Conservation (phyloP, 1,284 basidiomycete genomes). For the Naganishia cerealis region DNA sequence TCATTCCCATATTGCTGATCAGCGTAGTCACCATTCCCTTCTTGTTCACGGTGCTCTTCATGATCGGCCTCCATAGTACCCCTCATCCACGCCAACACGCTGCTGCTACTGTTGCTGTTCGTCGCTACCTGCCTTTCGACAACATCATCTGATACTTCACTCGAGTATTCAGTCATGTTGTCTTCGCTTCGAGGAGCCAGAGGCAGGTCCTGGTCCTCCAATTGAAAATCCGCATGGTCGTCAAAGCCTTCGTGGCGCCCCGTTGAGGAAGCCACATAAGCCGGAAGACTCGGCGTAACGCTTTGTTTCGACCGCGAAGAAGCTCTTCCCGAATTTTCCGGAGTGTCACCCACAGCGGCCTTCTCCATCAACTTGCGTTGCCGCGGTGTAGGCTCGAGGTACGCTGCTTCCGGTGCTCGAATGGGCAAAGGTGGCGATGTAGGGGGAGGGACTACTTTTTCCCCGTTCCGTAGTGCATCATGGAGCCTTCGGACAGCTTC, state of each 20-base stretch:
- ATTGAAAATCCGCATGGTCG: slow-evolving; percentile 27
- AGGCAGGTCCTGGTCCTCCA: slow-evolving; percentile 30
- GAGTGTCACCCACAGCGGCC: slow-evolving; percentile 5
- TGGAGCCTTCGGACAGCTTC: slow-evolving; percentile 22
- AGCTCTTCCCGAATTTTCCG: not conserved
- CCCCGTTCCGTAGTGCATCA: slow-evolving; percentile 21
- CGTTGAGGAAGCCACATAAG: slow-evolving; percentile 18
- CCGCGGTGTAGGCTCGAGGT: slow-evolving; percentile 25
- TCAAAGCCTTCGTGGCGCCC: slow-evolving; percentile 15
- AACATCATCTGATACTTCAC: slow-evolving; percentile 26
- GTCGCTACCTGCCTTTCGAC: slow-evolving; percentile 26
- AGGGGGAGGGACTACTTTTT: slow-evolving; percentile 28
- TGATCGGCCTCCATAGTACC: slow-evolving; percentile 9
- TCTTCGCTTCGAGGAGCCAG: slow-evolving; percentile 31
- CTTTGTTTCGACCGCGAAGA: slow-evolving; percentile 16
- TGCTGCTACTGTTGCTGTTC: slow-evolving; percentile 3
- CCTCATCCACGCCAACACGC: slow-evolving; percentile 21
- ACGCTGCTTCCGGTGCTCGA: slow-evolving; percentile 24
- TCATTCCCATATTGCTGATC: slow-evolving; percentile 21
- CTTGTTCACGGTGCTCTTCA: slow-evolving; percentile 9
- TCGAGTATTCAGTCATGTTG: slow-evolving; percentile 28
- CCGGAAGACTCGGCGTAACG: slow-evolving; percentile 22
- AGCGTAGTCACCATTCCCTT: slow-evolving; percentile 15
- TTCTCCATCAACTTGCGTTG: slow-evolving; percentile 28
- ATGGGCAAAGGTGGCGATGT: slow-evolving; percentile 23